Percentiles rank a stretch among this genome's conserved stretches.
phyloP scores from a whole-genome alignment of 179 eudicot species.

The Heliamphora pulchella region DNA sequence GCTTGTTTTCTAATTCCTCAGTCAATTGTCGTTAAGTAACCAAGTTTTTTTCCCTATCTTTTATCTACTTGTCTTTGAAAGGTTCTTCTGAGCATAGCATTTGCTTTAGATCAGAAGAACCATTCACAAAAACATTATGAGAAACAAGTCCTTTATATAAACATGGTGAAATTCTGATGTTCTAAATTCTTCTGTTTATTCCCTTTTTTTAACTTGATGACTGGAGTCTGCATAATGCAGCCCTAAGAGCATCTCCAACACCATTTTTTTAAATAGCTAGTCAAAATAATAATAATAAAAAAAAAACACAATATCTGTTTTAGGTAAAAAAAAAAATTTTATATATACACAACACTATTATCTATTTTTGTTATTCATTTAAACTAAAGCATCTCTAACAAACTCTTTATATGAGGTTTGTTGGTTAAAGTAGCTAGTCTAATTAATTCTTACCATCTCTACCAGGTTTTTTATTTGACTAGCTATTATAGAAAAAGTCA shows the following conservation, averaged over 20 bases:
- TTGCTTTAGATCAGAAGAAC: not conserved
- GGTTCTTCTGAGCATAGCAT: not conserved
- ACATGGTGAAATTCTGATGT: not conserved
- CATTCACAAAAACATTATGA: not conserved
- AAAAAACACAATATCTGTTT: too few relatives aligned
- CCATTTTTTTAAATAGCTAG: too few relatives aligned
- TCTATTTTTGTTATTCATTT: too few relatives aligned
- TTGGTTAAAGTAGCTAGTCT: too few relatives aligned
- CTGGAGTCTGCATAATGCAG: not conserved
- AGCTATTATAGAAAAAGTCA: too few relatives aligned
- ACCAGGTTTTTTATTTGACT: too few relatives aligned
- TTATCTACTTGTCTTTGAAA: not conserved
- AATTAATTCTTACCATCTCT: too few relatives aligned
- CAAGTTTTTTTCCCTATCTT: not conserved
- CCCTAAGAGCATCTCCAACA: not conserved
- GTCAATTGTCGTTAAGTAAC: not conserved
- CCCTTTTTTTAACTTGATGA: not conserved
- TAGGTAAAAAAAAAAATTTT: too few relatives aligned
- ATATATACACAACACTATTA: too few relatives aligned
- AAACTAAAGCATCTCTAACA: too few relatives aligned
- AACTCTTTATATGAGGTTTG: too few relatives aligned
- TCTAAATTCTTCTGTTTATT: not conserved
- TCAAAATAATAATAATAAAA: too few relatives aligned
- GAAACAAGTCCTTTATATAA: not conserved
- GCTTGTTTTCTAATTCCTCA: not conserved